phyloP scores from a whole-genome alignment of 805 yeast species.

The Pichia exigua region DNA sequence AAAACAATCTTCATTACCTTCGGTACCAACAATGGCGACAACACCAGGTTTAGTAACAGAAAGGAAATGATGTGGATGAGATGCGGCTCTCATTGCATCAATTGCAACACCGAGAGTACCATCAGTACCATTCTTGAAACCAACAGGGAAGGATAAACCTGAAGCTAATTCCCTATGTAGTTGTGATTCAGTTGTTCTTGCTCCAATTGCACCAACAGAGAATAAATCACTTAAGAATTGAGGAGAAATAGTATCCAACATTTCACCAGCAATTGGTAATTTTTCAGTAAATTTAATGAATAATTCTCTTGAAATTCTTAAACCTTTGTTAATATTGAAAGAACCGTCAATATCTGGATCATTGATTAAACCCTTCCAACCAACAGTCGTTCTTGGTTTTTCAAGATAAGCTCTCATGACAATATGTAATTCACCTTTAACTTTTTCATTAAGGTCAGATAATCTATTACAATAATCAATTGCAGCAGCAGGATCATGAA shows the following conservation, averaged over 20 bases:
- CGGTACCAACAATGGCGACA: slow-evolving; percentile 92
- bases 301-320: slow-evolving; percentile 79
- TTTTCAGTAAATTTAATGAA: slow-evolving; percentile 74
- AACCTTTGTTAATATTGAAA: slow-evolving; percentile 91
- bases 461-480: slow-evolving; percentile 75
- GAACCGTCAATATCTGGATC: slow-evolving; percentile 94
- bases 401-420: slow-evolving; percentile 98
- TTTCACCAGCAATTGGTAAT: slow-evolving; percentile 93
- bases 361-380: slow-evolving; percentile 97
- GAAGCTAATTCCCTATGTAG: slow-evolving; percentile 95
- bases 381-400: slow-evolving; percentile 97
- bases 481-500: slow-evolving; percentile 92
- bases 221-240: slow-evolving; percentile 89
- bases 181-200: slow-evolving; percentile 97
- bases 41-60: slow-evolving; percentile 94
- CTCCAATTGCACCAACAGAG: slow-evolving; percentile 97
- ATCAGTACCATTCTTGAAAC: slow-evolving; percentile 97
- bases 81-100: slow-evolving; percentile 89
- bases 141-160: slow-evolving; percentile 95
- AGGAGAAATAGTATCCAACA: slow-evolving; percentile 96
- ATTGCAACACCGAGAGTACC: slow-evolving; percentile 91
- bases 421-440: slow-evolving; percentile 69
- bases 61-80: slow-evolving; percentile 89
- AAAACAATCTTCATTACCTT: slow-evolving; percentile 86
- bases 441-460: slow-evolving; percentile 47